A percentile compares a stretch with the other conserved stretches of the same genome.
phyloP scores from a whole-genome alignment of 1,284 basidiomycete species.

The Exobasidium cylindrosporum region DNA sequence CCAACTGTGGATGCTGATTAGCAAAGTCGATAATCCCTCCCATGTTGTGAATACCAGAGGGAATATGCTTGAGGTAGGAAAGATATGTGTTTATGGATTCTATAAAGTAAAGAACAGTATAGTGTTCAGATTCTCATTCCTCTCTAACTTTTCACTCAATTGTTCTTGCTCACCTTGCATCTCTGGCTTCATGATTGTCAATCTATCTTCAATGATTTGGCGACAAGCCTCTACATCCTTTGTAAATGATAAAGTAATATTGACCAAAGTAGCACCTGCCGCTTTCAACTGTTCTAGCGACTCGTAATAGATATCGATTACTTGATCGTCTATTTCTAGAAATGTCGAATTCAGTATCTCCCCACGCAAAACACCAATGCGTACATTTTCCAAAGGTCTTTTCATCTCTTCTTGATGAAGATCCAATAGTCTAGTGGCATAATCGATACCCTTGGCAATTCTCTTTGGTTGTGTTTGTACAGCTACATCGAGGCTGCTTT shows the following conservation, averaged over 20 bases:
- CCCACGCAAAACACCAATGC: background rate
- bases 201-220: background rate
- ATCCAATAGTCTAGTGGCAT: background rate
- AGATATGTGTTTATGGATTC: background rate
- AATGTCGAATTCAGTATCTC: background rate
- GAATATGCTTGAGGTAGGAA: background rate
- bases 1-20: background rate
- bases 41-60: background rate
- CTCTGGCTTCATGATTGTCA: background rate
- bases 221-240: background rate
- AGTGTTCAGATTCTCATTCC: too few species aligned
- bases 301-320: background rate
- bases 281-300: background rate
- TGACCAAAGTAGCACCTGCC: background rate
- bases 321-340: background rate
- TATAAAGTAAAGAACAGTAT: too few species aligned
- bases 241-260: background rate
- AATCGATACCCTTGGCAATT: background rate
- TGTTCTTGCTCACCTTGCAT: too few species aligned
- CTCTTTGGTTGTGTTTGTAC: background rate
- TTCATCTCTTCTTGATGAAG: background rate
- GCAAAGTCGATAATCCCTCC: background rate
- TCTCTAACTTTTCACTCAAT: too few species aligned
- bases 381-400: background rate
- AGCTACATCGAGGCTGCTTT: background rate